Conservation (phyloP, 495 filamentous ascomycete species). For the Delitschia confertaspora region DNA sequence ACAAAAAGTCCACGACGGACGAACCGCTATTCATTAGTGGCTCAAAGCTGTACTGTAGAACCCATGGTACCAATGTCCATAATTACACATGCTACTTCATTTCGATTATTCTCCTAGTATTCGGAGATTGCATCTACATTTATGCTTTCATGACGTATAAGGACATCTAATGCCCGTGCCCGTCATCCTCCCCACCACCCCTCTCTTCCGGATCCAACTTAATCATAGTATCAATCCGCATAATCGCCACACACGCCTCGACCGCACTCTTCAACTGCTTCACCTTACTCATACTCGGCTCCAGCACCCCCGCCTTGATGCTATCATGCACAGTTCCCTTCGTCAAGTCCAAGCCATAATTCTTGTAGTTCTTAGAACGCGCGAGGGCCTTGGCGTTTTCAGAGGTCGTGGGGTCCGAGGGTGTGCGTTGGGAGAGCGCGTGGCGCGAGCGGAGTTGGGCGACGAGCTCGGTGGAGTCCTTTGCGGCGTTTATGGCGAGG, state of each 20-base stretch:
- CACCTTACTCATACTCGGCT: slow-evolving; percentile 97
- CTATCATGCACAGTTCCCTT: slow-evolving; percentile 88
- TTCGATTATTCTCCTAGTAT: no score
- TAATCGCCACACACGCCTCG: slow-evolving; percentile 97
- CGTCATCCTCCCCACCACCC: slow-evolving; percentile 64
- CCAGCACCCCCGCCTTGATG: slow-evolving; percentile 89
- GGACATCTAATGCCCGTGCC: slow-evolving; percentile 61
- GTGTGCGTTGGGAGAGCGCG: slow-evolving; percentile 82
- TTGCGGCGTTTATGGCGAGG: slow-evolving; percentile 91
- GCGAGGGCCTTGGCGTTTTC: slow-evolving; percentile 80
- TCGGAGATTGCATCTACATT: no score
- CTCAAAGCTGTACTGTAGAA: no score
- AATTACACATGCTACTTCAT: no score
- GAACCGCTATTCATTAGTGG: no score
- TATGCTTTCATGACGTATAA: no score
- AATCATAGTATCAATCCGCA: slow-evolving; percentile 99
- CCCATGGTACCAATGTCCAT: no score
- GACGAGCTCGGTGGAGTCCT: slow-evolving; percentile 89
- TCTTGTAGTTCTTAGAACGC: slow-evolving; percentile 93
- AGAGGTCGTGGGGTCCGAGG: slow-evolving; percentile 46
- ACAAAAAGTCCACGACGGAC: no score
- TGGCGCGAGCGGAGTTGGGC: slow-evolving; percentile 92
- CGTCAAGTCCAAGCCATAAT: slow-evolving; percentile 87
- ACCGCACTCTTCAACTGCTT: slow-evolving; percentile 97
- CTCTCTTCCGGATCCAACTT: slow-evolving; percentile 89